Conservation (phyloP, 345 rosid genomes). For the Noccaea bulbosa region DNA sequence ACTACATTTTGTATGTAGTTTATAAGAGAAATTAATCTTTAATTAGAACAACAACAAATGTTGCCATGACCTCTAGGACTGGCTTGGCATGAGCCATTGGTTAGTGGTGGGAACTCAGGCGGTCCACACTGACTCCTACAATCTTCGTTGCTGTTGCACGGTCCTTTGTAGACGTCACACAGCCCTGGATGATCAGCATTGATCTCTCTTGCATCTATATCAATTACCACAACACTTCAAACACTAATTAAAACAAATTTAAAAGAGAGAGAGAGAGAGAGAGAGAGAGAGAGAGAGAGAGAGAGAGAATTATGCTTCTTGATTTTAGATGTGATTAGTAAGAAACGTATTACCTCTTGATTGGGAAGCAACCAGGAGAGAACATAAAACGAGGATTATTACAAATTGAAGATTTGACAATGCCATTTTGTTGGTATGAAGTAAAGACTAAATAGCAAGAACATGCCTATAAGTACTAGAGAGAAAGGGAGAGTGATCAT, state of each 20-base stretch:
- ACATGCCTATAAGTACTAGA: neutral
- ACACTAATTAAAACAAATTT: neutral
- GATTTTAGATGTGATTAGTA: neutral
- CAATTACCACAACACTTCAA: neutral
- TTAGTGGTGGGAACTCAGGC: neutral
- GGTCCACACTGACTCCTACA: conserved; percentile 34
- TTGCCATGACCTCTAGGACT: conserved; percentile 40
- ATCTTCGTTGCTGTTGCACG: conserved; percentile 8
- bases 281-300: neutral
- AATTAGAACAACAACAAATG: conserved; percentile 18
- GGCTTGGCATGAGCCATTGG: conserved; percentile 28
- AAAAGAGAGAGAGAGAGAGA: neutral
- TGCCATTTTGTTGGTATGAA: conserved; percentile 34
- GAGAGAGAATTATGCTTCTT: neutral
- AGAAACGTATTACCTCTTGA: conserved; percentile 16
- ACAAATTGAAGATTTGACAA: conserved; percentile 29
- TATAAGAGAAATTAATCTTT: neutral
- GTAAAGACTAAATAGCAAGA: neutral
- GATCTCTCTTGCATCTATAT: conserved; percentile 18
- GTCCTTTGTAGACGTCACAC: conserved; percentile 18
- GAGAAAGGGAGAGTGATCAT: neutral
- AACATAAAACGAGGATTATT: conserved; percentile 11
- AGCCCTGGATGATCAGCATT: neutral
- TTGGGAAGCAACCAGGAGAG: conserved; percentile 21
- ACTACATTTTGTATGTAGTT: neutral